phyloP scores from a whole-genome alignment of 306 rosid genomes.

The Pyrus betulifolia region DNA sequence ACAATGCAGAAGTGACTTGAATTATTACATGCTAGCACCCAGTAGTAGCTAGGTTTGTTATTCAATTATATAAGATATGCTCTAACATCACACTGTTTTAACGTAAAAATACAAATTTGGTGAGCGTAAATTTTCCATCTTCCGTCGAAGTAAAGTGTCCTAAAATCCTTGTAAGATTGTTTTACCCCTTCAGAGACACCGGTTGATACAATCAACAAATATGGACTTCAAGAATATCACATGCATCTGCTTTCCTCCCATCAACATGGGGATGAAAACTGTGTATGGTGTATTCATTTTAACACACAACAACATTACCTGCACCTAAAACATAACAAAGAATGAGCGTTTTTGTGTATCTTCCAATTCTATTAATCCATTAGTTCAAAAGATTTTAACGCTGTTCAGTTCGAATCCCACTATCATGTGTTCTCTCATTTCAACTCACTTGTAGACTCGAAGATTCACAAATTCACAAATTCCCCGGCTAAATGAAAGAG shows the following conservation, averaged over 20 bases:
- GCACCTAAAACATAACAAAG: slow-evolving; percentile 2
- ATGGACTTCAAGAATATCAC: background rate
- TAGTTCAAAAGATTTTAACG: background rate
- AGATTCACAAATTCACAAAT: background rate
- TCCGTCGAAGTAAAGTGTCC: background rate
- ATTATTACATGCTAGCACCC: too few relatives aligned
- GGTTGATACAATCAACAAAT: background rate
- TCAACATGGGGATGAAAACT: slow-evolving; percentile 15
- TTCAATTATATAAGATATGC: background rate
- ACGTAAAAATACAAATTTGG: background rate
- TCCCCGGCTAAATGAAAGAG: background rate
- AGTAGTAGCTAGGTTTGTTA: too few relatives aligned
- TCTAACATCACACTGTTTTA: background rate
- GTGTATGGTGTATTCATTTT: background rate
- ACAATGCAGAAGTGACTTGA: fast-evolving
- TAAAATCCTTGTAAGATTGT: background rate
- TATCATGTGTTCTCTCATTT: background rate
- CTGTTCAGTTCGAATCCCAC: background rate
- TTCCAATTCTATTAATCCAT: background rate
- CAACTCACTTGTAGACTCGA: background rate
- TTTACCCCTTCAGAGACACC: background rate
- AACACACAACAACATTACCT: slow-evolving; percentile 4
- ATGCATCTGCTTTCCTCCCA: background rate
- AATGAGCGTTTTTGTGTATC: background rate
- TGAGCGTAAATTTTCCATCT: background rate